Base-by-base conservation (phyloP, 805 yeast species). In the Pichia occidentalis region DNA sequence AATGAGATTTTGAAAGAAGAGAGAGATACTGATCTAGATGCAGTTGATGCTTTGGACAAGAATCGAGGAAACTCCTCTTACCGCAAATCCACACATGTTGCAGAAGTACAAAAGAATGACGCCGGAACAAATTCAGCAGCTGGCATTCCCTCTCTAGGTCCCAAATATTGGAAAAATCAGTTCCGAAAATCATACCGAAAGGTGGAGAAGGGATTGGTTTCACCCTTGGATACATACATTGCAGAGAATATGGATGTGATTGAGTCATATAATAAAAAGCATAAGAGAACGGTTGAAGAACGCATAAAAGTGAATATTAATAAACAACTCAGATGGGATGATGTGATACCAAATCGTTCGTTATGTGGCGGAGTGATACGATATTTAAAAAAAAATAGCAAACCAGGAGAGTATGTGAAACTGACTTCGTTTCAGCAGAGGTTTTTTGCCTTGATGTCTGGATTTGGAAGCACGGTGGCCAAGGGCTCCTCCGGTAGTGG, bases 401-500 rank as follows among this genome's bases (percentile, higher is more conserved):
- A 12, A 17, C 11, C 13, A 4, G 23, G 17, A 4, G 12, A 20
- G 5, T 21, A 17, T 5, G 14, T 33, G 14, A 25, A 19, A 9
- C 56, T 61, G 9, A 58, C 64, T 5, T 51, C 54, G 5, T 54
- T 51, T 25, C 65, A 62, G 33, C 48, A 48, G 24, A 44, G 57
- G 25, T 35, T 60, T 8, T 42, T 56, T 19, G 47, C 62, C 0
- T 37, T 60, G 14, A 42, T 55, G 28, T 39, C 49, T 1, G 51
- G 56, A 1, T 36, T 37, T 23, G 34, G 58, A 20, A 58, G 64
- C 29, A 47, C 63, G 2, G 36, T 61, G 1, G 56, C 62, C 1
- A 52, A 56, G 18, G 57, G 56, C 4, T 52, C 55, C 4, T 52
- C 49, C 12, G 65, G 64, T 1, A 43, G 51, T 14, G 67, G 67